A percentile compares a stretch with the other conserved stretches of the same genome.
phyloP scores from a whole-genome alignment of 495 filamentous ascomycete genomes.

The Tuber calosporum region DNA sequence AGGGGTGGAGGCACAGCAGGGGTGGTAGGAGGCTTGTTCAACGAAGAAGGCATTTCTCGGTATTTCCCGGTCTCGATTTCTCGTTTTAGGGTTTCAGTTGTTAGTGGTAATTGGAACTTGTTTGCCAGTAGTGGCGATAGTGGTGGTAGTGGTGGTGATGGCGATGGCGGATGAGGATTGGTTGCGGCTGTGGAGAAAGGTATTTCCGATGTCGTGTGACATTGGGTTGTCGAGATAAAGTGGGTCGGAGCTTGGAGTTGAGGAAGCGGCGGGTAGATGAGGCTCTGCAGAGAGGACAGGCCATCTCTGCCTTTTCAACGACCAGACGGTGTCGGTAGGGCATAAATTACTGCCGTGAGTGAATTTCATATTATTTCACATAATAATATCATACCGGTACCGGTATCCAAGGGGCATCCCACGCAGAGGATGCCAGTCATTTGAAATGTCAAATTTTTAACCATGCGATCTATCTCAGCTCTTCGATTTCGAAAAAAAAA shows the following conservation, averaged over 20 bases:
- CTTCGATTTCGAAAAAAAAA: neutral
- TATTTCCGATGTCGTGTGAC: neutral
- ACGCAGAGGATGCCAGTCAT: neutral
- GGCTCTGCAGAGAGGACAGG: neutral
- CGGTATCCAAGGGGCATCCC: too few relatives aligned
- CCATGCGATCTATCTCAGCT: neutral
- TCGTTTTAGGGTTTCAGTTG: neutral
- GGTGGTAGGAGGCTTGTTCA: constrained; percentile 50
- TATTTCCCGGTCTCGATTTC: neutral
- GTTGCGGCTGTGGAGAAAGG: neutral
- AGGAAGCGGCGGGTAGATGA: neutral
- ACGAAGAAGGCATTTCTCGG: constrained; percentile 33
- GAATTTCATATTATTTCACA: too few relatives aligned
- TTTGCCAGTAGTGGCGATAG: neutral
- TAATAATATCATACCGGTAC: neutral
- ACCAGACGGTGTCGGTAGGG: neutral
- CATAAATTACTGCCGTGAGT: too few relatives aligned
- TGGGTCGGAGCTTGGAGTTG: neutral
- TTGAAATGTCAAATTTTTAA: neutral
- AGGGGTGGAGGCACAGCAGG: constrained; percentile 52
- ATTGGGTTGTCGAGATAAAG: neutral
- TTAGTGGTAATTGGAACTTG: neutral
- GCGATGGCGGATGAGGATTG: neutral
- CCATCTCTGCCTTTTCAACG: neutral
- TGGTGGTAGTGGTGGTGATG: neutral